Evolutionary conservation across 2,329 filamentous ascomycete genomes (phyloP).

Genomic region (Onygenales sp.): DNA sequence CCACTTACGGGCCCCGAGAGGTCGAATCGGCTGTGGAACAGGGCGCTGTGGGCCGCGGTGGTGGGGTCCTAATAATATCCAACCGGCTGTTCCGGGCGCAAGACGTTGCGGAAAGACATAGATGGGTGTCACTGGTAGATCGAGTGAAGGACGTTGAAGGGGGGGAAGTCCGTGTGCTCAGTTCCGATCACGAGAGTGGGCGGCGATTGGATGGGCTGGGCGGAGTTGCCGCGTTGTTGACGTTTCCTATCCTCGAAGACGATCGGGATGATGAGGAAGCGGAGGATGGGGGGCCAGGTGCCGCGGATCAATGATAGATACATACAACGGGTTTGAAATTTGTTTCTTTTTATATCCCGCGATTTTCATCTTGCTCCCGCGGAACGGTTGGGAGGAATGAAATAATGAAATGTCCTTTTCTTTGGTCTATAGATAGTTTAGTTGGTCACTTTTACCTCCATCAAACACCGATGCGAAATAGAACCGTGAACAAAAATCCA

Average conservation of each 20-base stretch:
- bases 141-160: conserved; percentile 71
- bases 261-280: conserved; percentile 52
- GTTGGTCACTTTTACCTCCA: too few relatives aligned
- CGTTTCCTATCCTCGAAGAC: conserved; percentile 74
- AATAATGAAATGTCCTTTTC: too few relatives aligned
- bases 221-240: conserved; percentile 80
- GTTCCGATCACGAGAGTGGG: conserved; percentile 89
- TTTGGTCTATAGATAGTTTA: too few relatives aligned
- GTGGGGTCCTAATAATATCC: conserved; percentile 75
- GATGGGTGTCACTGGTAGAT: conserved; percentile 80
- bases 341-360: too few relatives aligned
- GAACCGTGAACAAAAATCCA: too few relatives aligned
- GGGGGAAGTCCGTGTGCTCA: conserved; percentile 80
- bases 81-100: conserved; percentile 80
- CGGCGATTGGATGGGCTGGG: conserved; percentile 73
- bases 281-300: not conserved
- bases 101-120: conserved; percentile 63
- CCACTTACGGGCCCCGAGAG: conserved; percentile 80
- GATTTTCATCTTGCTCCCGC: too few relatives aligned
- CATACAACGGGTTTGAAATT: too few relatives aligned
- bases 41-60: conserved; percentile 79
- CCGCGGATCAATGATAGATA: not conserved
- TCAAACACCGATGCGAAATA: too few relatives aligned
- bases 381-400: too few relatives aligned
- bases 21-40: conserved; percentile 75